Evolutionary conservation across 2,329 filamentous ascomycete species (phyloP).

Genomic region (Leptographium flavum): DNA sequence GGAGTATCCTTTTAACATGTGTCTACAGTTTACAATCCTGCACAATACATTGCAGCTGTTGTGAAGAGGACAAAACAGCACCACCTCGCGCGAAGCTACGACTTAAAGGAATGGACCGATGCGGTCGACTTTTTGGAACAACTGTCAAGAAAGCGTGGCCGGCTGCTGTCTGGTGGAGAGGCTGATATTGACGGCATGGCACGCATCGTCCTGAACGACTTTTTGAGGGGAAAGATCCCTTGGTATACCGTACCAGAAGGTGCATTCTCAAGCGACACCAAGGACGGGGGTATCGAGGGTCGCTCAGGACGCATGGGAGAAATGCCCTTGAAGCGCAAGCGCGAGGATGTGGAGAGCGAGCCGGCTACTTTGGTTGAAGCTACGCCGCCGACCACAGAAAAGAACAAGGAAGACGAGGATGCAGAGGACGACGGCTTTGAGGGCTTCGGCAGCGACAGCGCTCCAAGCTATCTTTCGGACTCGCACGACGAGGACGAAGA

Average conservation of each 20-base stretch:
- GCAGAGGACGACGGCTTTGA: constrained; percentile 31
- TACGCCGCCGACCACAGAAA: not conserved
- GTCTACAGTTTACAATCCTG: constrained; percentile 64
- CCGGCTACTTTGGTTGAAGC: constrained; percentile 16
- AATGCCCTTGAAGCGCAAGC: constrained; percentile 70
- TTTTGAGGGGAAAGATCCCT: constrained; percentile 84
- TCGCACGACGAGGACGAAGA: constrained; percentile 6
- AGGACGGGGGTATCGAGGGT: constrained; percentile 39
- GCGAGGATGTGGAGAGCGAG: constrained; percentile 35
- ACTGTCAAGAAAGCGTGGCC: constrained; percentile 73
- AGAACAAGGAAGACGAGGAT: constrained; percentile 51
- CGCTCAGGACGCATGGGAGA: constrained; percentile 70
- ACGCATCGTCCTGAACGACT: constrained; percentile 95
- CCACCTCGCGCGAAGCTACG: constrained; percentile 88
- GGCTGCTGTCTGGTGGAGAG: constrained; percentile 72
- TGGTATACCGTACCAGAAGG: constrained; percentile 82
- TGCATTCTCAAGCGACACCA: constrained; percentile 34
- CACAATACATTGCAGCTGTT: constrained; percentile 84
- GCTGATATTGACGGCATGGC: constrained; percentile 89
- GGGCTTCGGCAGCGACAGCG: constrained; percentile 32
- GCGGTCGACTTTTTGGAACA: constrained; percentile 74
- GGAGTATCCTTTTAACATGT: not conserved
- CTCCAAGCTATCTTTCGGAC: constrained; percentile 14
- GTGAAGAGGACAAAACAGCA: constrained; percentile 67
- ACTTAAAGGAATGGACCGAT: constrained; percentile 64